A percentile compares a stretch with the other conserved stretches of the same genome.
Conservation (phyloP, 2,329 filamentous ascomycete species). For the Sporothrix pseudoabietina region DNA sequence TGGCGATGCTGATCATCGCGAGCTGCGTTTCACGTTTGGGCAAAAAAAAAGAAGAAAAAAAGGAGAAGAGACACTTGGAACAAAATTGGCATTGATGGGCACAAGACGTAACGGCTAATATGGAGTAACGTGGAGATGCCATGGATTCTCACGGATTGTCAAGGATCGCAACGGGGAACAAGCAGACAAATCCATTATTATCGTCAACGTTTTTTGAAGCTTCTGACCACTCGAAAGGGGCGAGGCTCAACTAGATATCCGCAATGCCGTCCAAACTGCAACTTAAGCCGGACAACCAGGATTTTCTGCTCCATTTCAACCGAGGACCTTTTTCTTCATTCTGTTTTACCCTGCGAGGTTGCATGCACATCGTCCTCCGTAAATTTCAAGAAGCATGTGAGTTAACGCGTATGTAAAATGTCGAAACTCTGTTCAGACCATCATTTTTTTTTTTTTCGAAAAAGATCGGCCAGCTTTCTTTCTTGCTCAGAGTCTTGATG, state of each 20-base stretch:
- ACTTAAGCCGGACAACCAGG: constrained; percentile 7
- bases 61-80: neutral
- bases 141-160: neutral
- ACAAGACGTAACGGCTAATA: neutral
- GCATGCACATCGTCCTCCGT: constrained; percentile 4
- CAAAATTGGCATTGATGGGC: constrained; percentile 1
- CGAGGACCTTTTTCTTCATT: neutral
- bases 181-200: neutral
- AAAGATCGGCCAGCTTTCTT: neutral
- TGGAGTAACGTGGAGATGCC: constrained; percentile 1
- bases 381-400: neutral
- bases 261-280: neutral
- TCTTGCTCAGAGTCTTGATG: neutral
- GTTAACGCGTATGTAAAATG: too few species aligned
- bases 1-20: neutral
- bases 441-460: neutral
- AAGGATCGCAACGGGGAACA: neutral
- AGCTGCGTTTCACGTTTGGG: constrained; percentile 14
- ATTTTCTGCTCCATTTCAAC: neutral
- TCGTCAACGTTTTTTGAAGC: neutral
- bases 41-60: neutral
- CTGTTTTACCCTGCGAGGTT: neutral
- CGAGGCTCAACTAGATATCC: constrained; percentile 5
- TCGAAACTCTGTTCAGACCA: neutral
- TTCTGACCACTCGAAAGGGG: neutral